A percentile compares a stretch with the other conserved stretches of the same genome.
These are phyloP conservation scores for Rhamnella rubrinervis DNA, from an alignment of 331 rosid species.

Conservation along the genomic window DNA sequence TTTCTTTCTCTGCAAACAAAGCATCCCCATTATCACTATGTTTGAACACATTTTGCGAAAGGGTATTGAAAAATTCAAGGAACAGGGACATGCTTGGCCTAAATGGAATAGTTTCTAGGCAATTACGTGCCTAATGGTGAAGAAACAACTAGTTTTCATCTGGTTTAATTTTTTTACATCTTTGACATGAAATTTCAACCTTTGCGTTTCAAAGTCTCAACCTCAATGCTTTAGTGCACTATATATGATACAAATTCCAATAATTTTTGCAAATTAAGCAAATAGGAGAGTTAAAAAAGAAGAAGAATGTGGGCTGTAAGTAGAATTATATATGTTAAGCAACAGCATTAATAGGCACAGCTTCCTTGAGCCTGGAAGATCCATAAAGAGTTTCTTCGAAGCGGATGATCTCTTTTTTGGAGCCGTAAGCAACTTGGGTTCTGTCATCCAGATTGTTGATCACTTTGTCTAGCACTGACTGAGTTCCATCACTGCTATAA, in stretches of 20 bases:
- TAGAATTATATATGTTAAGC: slow-evolving; percentile 38
- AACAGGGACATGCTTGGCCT: no score
- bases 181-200: background rate
- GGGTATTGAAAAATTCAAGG: no score
- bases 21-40: no score
- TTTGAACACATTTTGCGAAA: no score
- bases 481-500: slow-evolving; percentile 79
- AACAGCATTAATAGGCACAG: slow-evolving; percentile 83
- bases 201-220: background rate
- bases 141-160: no score
- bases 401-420: slow-evolving; percentile 86
- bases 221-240: background rate
- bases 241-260: background rate
- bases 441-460: slow-evolving; percentile 69
- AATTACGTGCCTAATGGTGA: no score
- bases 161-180: background rate
- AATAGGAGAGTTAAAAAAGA: slow-evolving; percentile 5
- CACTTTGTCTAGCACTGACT: slow-evolving; percentile 89
- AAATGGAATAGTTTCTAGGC: no score
- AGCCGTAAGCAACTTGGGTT: slow-evolving; percentile 97
- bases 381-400: slow-evolving; percentile 93
- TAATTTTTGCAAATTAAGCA: background rate
- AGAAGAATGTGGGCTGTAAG: slow-evolving; percentile 12
- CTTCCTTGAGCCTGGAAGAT: slow-evolving; percentile 84
- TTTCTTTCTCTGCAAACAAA: no score